phyloP scores from a whole-genome alignment of 2,329 filamentous ascomycete genomes.

The Monascus ruber region DNA sequence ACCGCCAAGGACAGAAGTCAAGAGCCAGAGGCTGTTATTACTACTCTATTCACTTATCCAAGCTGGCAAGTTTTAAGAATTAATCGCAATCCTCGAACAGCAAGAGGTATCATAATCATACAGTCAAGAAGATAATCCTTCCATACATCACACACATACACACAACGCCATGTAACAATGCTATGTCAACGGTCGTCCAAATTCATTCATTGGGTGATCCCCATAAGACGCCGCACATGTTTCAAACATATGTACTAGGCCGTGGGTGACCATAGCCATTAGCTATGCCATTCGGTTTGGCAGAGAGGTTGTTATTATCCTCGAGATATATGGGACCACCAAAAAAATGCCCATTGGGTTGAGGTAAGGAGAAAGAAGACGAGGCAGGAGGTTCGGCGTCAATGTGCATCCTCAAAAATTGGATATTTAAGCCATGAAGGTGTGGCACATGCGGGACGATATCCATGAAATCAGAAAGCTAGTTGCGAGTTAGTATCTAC shows the following conservation, averaged over 20 bases:
- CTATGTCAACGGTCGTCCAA: slow-evolving; percentile 2
- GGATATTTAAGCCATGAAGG: slow-evolving; percentile 31
- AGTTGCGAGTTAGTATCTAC: slow-evolving; percentile 4
- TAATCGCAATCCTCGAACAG: slow-evolving; percentile 2
- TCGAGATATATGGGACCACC: slow-evolving; percentile 10
- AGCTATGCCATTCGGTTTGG: slow-evolving; percentile 19
- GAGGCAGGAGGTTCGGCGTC: slow-evolving; percentile 21
- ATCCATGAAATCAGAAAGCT: slow-evolving; percentile 41
- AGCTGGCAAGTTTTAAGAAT: neutral
- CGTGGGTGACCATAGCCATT: slow-evolving; percentile 26
- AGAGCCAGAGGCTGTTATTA: neutral
- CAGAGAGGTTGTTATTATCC: slow-evolving; percentile 6
- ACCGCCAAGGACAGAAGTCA: no score
- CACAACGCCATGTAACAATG: slow-evolving; percentile 1
- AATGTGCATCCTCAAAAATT: slow-evolving; percentile 31
- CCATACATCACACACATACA: slow-evolving; percentile 23
- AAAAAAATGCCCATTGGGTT: slow-evolving; percentile 21
- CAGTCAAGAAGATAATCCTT: slow-evolving; percentile 20
- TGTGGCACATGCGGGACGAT: slow-evolving; percentile 38
- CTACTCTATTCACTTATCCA: neutral
- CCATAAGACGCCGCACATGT: slow-evolving; percentile 10
- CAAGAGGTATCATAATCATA: slow-evolving; percentile 34
- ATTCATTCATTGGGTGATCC: slow-evolving; percentile 1
- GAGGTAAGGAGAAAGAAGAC: slow-evolving; percentile 8
- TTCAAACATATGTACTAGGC: slow-evolving; percentile 32